Evolutionary conservation across 495 filamentous ascomycete genomes (phyloP).

Genomic region (Talaromyces liani): DNA sequence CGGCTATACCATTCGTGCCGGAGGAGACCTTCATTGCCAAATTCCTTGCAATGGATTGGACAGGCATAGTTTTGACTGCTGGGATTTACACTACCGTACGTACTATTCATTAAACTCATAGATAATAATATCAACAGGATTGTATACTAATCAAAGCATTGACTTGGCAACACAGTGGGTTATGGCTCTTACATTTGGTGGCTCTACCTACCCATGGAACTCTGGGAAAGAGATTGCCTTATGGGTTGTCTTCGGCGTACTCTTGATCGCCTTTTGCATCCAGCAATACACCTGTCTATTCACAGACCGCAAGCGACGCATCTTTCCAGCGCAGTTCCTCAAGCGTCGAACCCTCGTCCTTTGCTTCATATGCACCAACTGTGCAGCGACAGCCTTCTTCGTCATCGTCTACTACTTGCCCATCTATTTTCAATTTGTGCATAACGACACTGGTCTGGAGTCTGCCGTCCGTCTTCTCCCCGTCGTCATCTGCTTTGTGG

Average conservation of each 20-base stretch:
- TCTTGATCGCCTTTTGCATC: slow-evolving; percentile 27
- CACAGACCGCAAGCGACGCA: slow-evolving; percentile 33
- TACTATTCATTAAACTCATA: neutral
- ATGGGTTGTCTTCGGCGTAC: slow-evolving; percentile 37
- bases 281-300: slow-evolving; percentile 45
- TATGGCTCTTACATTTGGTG: slow-evolving; percentile 14
- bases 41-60: neutral
- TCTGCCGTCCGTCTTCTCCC: slow-evolving; percentile 22
- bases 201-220: slow-evolving; percentile 41
- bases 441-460: slow-evolving; percentile 21
- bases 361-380: neutral
- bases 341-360: slow-evolving; percentile 2
- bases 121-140: too few species aligned
- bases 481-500: neutral
- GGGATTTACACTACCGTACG: neutral
- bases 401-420: slow-evolving; percentile 20
- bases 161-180: slow-evolving; percentile 3
- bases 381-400: neutral
- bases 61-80: neutral
- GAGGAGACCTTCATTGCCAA: neutral
- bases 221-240: slow-evolving; percentile 38
- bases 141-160: neutral
- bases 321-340: slow-evolving; percentile 44
- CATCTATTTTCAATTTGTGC: slow-evolving; percentile 34
- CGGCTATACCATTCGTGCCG: neutral